These are phyloP conservation scores for Rubroboletus satanas DNA, from an alignment of 768 basidiomycete species.

Conservation along the genomic window DNA sequence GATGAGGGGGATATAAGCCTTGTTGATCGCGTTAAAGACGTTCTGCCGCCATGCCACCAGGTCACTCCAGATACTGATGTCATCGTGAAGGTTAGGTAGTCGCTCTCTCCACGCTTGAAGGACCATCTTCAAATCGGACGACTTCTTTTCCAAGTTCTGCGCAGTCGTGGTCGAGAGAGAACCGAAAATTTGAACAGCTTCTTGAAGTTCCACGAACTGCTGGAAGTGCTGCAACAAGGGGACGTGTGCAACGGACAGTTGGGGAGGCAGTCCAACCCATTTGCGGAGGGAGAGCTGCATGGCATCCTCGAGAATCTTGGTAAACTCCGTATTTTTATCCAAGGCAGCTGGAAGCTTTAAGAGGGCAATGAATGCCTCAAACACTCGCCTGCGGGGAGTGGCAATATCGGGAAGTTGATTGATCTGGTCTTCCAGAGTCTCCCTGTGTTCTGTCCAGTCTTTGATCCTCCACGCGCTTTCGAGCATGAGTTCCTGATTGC, in stretches of 20 bases:
- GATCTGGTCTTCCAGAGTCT: constrained; percentile 77
- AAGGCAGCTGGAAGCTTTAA: constrained; percentile 77
- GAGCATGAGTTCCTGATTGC: constrained; percentile 86
- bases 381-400: constrained; percentile 95
- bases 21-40: constrained; percentile 96
- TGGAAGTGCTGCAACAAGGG: constrained; percentile 97
- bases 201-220: constrained; percentile 96
- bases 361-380: constrained; percentile 90
- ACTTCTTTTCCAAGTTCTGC: constrained; percentile 89
- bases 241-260: constrained; percentile 88
- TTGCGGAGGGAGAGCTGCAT: constrained; percentile 96
- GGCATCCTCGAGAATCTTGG: constrained; percentile 85
- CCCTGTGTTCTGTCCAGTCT: constrained; percentile 85
- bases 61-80: constrained; percentile 98
- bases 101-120: constrained; percentile 97
- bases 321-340: constrained; percentile 87
- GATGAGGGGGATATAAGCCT: constrained; percentile 91
- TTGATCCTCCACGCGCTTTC: constrained; percentile 94
- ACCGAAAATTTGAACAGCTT: constrained; percentile 92
- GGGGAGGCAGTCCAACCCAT: constrained; percentile 86
- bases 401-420: constrained; percentile 76
- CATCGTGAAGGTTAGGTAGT: constrained; percentile 91
- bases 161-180: constrained; percentile 83
- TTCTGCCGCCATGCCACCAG: constrained; percentile 99
- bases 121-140: constrained; percentile 92